phyloP scores from a whole-genome alignment of 495 filamentous ascomycete species.

The Neurospora pannonica region DNA sequence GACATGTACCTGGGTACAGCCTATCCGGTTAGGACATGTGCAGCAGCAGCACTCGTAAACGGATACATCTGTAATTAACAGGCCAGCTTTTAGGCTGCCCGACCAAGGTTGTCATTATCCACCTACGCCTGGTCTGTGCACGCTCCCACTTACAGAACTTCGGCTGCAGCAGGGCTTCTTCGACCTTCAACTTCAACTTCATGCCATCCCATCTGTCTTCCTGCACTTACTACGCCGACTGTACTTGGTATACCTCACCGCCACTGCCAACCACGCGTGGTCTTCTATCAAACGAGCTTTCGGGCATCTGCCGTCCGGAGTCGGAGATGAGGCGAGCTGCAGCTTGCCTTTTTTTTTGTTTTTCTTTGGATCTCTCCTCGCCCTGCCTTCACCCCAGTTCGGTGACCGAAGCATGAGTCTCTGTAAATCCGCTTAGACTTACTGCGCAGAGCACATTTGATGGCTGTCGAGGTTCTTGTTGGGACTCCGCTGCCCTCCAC shows the following conservation, averaged over 20 bases:
- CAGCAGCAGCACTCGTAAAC: not conserved
- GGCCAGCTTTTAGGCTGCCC: not conserved
- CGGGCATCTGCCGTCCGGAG: too few species aligned
- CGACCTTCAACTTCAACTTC: not conserved
- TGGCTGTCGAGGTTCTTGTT: not conserved
- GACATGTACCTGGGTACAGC: not conserved
- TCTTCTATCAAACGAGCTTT: too few species aligned
- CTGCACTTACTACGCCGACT: not conserved
- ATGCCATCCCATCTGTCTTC: not conserved
- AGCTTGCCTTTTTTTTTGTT: too few species aligned
- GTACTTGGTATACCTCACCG: not conserved
- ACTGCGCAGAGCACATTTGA: not conserved
- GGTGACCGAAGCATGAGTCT: too few species aligned
- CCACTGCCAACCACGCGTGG: not conserved
- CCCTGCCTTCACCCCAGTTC: too few species aligned
- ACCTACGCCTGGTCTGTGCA: not conserved
- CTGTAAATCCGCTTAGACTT: too few species aligned
- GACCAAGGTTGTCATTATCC: not conserved
- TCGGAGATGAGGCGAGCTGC: too few species aligned
- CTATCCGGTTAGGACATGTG: not conserved
- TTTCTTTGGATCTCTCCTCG: too few species aligned
- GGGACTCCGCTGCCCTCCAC: not conserved
- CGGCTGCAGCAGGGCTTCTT: not conserved
- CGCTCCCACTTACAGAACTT: not conserved
- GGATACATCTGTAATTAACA: not conserved